Base-by-base conservation (phyloP, 768 basidiomycete genomes). In the Pulveroboletus ravenelii region DNA sequence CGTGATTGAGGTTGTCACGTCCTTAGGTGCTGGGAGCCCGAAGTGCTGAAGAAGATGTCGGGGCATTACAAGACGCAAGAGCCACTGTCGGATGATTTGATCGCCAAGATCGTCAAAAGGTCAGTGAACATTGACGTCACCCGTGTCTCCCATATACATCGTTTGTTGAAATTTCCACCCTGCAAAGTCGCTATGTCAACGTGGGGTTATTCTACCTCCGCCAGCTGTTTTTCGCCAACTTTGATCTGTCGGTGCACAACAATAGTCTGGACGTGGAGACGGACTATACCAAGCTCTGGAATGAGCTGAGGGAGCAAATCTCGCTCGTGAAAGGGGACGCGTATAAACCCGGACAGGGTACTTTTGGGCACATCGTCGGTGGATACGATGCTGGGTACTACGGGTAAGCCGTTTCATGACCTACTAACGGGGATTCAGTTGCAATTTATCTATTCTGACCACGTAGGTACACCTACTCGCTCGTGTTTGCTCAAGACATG, bases 231-330 rank as follows among this genome's bases (percentile, higher is more conserved):
- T 90, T 89, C 60, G 89, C 62, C 48, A 63, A 45, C 50, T 63
- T 65, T 43, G 62, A 65, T 40, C 30, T 63, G 18, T 31, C n/a
- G 38, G 61, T 63, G 1, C 63, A 63, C 42, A 46, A 63, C 46
- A 63, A 63, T 20, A 63, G 15, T 81, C 25, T 66, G 84, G 81
- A 79, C 17, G 64, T 62, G n/a, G 40, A 63, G 32, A 74, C 77
- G 23, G 87, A 93, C 57, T 87, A 85, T 63, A 91, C 88, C n/a
- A 67, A 72, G 47, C 72, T 93, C 13, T 94, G 90, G 90, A 87
- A 84, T 58, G 73, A 76, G 12, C 69, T 93, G 45, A 75, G 89
- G 17, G 79, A 90, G 62, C 63, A 74, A 47, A 76, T 90, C 35
- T 87, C 86, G 0, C 72, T 89, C 12, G 82, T 91, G 6, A 82